These are phyloP conservation scores for Verticillium nubilum DNA, from an alignment of 2,329 filamentous ascomycete species.

Conservation along the genomic window DNA sequence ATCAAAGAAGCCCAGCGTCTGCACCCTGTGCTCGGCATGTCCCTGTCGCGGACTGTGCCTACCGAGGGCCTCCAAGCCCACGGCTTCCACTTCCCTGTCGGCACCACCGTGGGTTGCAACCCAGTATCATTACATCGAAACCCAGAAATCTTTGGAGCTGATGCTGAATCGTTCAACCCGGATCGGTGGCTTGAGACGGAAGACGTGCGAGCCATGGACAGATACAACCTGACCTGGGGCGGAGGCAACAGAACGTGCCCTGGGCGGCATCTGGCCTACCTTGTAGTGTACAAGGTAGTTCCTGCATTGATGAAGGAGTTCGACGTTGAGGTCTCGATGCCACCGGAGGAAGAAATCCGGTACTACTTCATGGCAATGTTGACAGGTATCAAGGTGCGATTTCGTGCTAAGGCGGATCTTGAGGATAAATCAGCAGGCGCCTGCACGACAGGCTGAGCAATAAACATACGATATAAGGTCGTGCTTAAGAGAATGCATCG, in stretches of 20 bases:
- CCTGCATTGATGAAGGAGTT: constrained; percentile 37
- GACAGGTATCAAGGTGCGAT: constrained; percentile 37
- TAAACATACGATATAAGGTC: neutral
- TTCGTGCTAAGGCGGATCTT: constrained; percentile 16
- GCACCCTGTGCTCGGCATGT: constrained; percentile 46
- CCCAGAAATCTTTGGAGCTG: constrained; percentile 39
- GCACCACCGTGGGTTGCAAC: constrained; percentile 45
- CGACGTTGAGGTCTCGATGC: constrained; percentile 33
- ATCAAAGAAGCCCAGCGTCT: constrained; percentile 47
- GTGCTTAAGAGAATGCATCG: too few species aligned
- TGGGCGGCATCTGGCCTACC: constrained; percentile 43
- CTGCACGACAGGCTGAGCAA: neutral
- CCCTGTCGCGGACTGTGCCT: constrained; percentile 41
- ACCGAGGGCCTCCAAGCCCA: constrained; percentile 28
- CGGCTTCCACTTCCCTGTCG: constrained; percentile 32
- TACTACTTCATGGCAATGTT: constrained; percentile 50
- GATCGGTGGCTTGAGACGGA: constrained; percentile 38
- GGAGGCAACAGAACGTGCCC: constrained; percentile 46
- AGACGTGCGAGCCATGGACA: constrained; percentile 34
- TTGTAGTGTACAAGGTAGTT: constrained; percentile 41
- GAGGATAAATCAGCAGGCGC: neutral
- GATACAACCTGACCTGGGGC: constrained; percentile 45
- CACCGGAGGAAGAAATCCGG: constrained; percentile 29
- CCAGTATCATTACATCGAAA: constrained; percentile 46
- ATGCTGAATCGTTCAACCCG: constrained; percentile 37